A percentile compares a stretch with the other conserved stretches of the same genome.
phyloP scores from a whole-genome alignment of 352 stramenopile species.

The Pythium myriotylum region DNA sequence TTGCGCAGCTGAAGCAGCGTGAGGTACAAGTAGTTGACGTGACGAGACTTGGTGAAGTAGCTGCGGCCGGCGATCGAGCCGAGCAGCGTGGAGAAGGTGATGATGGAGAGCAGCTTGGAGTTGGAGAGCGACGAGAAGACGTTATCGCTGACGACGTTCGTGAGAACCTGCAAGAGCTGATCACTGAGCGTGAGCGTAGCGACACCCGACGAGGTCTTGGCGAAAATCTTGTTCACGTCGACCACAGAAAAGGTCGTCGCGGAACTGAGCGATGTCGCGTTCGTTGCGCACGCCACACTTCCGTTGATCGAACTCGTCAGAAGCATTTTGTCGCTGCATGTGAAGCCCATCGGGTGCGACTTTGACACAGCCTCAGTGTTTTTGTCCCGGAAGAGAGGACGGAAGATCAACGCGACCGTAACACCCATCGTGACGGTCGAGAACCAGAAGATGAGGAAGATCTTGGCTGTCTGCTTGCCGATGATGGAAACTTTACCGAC shows the following conservation, averaged over 20 bases:
- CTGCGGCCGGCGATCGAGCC: constrained; percentile 55
- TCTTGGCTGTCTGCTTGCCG: constrained; percentile 62
- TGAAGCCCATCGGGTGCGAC: constrained; percentile 51
- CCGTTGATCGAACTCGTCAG: constrained; percentile 17
- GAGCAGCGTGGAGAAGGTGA: constrained; percentile 72
- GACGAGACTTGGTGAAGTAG: constrained; percentile 62
- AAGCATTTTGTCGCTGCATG: constrained; percentile 45
- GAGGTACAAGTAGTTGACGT: constrained; percentile 72
- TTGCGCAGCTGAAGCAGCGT: constrained; percentile 68
- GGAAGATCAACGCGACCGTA: constrained; percentile 54
- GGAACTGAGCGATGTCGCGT: background rate
- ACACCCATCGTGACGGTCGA: constrained; percentile 49
- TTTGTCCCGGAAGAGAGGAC: constrained; percentile 43
- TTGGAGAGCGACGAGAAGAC: constrained; percentile 54
- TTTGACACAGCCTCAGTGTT: background rate
- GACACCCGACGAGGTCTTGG: constrained; percentile 34
- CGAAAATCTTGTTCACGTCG: constrained; percentile 55
- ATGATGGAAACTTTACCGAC: constrained; percentile 72
- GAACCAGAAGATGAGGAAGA: constrained; percentile 63
- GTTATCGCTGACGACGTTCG: constrained; percentile 68
- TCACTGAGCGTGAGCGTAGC: constrained; percentile 56
- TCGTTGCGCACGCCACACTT: constrained; percentile 26
- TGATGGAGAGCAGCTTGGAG: constrained; percentile 56
- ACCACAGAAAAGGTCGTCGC: constrained; percentile 40
- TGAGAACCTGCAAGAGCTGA: constrained; percentile 60